Evolutionary conservation across 192 early-diverging fungal species (phyloP).

Genomic region (Linnemannia elongata): DNA sequence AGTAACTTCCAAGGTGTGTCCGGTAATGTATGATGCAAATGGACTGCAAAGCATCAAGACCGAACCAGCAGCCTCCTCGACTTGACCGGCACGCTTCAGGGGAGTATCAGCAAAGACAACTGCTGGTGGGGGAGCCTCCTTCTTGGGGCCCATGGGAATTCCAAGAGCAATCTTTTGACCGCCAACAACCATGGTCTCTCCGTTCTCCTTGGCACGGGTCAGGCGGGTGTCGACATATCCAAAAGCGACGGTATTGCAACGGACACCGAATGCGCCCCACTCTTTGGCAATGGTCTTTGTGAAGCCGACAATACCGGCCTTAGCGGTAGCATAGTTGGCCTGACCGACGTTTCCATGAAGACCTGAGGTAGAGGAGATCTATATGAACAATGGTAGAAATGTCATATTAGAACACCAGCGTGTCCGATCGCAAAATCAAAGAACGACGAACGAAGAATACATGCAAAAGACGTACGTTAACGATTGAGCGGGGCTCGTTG

Average conservation of each 20-base stretch:
- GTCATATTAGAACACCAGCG: not conserved
- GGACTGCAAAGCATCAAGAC: constrained; percentile 71
- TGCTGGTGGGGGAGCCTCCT: constrained; percentile 48
- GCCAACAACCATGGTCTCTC: constrained; percentile 68
- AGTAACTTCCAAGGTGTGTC: constrained; percentile 72
- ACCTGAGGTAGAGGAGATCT: constrained; percentile 75
- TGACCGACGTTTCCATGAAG: constrained; percentile 94
- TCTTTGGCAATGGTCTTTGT: constrained; percentile 92
- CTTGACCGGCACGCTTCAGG: constrained; percentile 67
- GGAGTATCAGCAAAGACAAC: constrained; percentile 65
- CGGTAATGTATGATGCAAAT: constrained; percentile 69
- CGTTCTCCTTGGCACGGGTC: constrained; percentile 74
- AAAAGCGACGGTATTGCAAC: constrained; percentile 74
- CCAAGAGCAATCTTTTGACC: constrained; percentile 74
- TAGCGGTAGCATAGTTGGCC: constrained; percentile 95
- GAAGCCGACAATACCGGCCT: constrained; percentile 92
- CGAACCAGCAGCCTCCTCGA: constrained; percentile 74
- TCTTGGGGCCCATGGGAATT: constrained; percentile 64
- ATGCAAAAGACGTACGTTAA: constrained; percentile 46
- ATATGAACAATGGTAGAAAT: not conserved
- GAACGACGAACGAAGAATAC: not conserved
- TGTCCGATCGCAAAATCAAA: not conserved
- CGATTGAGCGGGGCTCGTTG: constrained; percentile 67
- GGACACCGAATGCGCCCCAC: constrained; percentile 75
- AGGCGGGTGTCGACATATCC: constrained; percentile 76